phyloP scores from a whole-genome alignment of 2,329 filamentous ascomycete species.

The Cladosporium phlei region DNA sequence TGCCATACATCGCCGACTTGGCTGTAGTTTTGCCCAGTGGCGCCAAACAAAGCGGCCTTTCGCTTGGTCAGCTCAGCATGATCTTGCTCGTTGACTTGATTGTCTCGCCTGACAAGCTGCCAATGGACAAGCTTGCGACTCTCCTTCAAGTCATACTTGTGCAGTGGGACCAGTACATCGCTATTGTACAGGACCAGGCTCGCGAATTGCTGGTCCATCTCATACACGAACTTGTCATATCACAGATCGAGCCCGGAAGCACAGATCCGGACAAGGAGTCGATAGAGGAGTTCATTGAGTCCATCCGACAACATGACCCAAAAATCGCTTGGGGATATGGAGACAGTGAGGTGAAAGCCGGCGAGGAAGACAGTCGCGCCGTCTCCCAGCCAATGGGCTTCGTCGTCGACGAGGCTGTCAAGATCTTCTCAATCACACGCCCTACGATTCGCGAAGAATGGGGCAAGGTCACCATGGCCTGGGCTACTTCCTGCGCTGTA shows the following conservation, averaged over 20 bases:
- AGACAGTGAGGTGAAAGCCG: slow-evolving; percentile 71
- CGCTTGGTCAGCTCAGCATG: slow-evolving; percentile 84
- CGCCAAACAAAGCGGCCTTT: slow-evolving; percentile 81
- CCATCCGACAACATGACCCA: slow-evolving; percentile 75
- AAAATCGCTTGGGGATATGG: slow-evolving; percentile 92
- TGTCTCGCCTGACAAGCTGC: slow-evolving; percentile 81
- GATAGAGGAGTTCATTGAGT: slow-evolving; percentile 84
- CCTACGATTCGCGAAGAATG: slow-evolving; percentile 85
- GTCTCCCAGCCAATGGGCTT: slow-evolving; percentile 85
- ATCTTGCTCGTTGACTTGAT: slow-evolving; percentile 94
- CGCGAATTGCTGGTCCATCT: slow-evolving; percentile 97
- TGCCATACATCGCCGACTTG: slow-evolving; percentile 89
- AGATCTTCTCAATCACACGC: slow-evolving; percentile 78
- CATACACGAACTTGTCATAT: slow-evolving; percentile 90
- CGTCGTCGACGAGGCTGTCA: slow-evolving; percentile 74
- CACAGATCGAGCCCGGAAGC: slow-evolving; percentile 65
- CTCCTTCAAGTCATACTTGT: slow-evolving; percentile 88
- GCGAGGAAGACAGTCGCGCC: slow-evolving; percentile 62
- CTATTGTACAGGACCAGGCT: slow-evolving; percentile 91
- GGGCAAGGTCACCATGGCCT: slow-evolving; percentile 83
- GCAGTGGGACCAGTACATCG: slow-evolving; percentile 95
- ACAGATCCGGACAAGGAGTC: slow-evolving; percentile 63
- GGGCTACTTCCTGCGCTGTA: slow-evolving; percentile 96
- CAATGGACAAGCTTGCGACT: slow-evolving; percentile 73
- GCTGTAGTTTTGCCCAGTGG: slow-evolving; percentile 73